Evolutionary conservation across 208 protist species (phyloP).

Genomic region (Kentomonas sorsogonicus): DNA sequence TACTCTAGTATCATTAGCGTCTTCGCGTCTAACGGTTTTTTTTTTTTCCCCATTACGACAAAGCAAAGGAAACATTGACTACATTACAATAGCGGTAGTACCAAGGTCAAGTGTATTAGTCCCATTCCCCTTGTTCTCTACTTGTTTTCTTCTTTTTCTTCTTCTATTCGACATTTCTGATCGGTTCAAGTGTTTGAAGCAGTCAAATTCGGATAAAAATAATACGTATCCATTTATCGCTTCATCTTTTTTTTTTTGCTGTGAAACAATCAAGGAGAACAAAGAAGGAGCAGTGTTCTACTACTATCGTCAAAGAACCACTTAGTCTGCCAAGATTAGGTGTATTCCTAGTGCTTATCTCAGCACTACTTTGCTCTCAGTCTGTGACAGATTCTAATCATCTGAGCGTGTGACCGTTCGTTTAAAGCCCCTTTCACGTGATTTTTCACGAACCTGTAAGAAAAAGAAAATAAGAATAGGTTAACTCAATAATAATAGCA

Average conservation of each 20-base stretch:
- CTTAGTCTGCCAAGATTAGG: neutral
- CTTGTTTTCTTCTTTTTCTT: neutral
- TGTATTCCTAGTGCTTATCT: neutral
- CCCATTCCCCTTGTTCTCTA: neutral
- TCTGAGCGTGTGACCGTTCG: neutral
- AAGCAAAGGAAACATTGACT: too few species aligned
- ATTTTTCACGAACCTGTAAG: too few species aligned
- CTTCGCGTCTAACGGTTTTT: constrained; percentile 1
- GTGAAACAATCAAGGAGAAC: neutral
- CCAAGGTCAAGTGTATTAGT: too few species aligned
- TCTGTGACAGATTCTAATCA: neutral
- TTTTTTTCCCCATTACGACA: neutral
- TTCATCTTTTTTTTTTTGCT: neutral
- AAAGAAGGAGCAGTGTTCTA: neutral
- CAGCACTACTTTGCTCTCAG: neutral
- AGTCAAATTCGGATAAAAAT: too few species aligned
- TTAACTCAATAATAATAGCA: too few species aligned
- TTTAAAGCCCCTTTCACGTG: too few species aligned
- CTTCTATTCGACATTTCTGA: neutral
- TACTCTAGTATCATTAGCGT: neutral
- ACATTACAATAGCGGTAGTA: too few species aligned
- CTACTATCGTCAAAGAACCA: neutral
- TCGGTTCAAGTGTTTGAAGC: neutral
- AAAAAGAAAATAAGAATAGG: too few species aligned
- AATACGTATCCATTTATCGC: too few species aligned